Evolutionary conservation across 805 yeast genomes (phyloP).

Genomic region (Yarrowia porcina): DNA sequence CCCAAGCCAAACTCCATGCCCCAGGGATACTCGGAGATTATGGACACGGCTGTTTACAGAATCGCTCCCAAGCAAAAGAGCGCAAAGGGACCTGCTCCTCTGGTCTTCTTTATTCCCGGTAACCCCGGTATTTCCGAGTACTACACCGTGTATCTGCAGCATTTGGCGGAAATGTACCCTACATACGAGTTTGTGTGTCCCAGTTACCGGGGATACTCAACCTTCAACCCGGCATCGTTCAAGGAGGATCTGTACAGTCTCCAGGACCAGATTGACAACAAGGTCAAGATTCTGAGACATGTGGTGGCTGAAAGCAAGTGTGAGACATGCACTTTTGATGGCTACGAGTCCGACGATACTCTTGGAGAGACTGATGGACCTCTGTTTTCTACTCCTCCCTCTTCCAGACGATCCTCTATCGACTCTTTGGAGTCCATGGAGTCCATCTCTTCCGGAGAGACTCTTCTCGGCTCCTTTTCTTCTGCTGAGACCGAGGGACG

Average conservation of each 20-base stretch:
- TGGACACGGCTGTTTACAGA: conserved; percentile 10
- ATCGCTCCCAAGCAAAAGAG: conserved; percentile 4
- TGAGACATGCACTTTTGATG: background rate
- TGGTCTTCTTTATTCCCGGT: conserved; percentile 66
- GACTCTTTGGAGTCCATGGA: background rate
- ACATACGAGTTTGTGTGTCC: conserved; percentile 53
- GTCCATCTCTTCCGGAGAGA: background rate
- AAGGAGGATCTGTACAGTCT: conserved; percentile 34
- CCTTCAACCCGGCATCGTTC: conserved; percentile 26
- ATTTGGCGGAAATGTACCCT: conserved; percentile 45
- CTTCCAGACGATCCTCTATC: conserved; percentile 4
- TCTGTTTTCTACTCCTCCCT: background rate
- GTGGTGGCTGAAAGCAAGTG: conserved; percentile 29
- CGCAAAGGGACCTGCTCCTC: conserved; percentile 32
- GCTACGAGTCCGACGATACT: conserved; percentile 15
- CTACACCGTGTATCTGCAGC: conserved; percentile 53
- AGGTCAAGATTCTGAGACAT: conserved; percentile 48
- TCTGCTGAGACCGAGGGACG: conserved; percentile 29
- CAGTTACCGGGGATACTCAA: conserved; percentile 62
- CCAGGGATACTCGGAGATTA: conserved; percentile 15
- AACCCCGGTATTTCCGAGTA: conserved; percentile 72
- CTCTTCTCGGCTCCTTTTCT: background rate
- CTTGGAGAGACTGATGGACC: background rate
- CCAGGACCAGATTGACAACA: conserved; percentile 58
- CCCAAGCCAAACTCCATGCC: background rate